These are phyloP conservation scores for Nothopassalora personata DNA, from an alignment of 2,329 filamentous ascomycete genomes.

Conservation along the genomic window DNA sequence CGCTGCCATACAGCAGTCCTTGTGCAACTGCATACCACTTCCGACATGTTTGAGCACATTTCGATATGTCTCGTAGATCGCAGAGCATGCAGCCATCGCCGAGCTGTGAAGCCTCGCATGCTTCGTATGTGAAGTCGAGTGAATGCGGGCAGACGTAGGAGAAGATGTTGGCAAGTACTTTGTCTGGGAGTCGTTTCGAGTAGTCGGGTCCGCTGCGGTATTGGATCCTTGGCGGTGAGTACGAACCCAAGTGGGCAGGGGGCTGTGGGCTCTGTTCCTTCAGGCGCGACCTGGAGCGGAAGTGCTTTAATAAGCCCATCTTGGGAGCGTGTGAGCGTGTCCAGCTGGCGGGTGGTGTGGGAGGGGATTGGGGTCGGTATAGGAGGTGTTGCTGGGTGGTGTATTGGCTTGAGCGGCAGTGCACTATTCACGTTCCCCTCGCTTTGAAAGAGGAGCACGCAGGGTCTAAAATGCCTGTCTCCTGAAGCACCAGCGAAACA, in stretches of 20 bases:
- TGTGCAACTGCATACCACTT: conserved; percentile 62
- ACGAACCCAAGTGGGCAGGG: conserved; percentile 20
- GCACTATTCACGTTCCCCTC: not conserved
- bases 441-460: not conserved
- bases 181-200: conserved; percentile 53
- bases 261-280: conserved; percentile 35
- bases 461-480: not conserved
- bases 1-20: conserved; percentile 65
- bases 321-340: not conserved
- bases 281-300: conserved; percentile 40
- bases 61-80: conserved; percentile 80
- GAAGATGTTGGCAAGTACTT: conserved; percentile 74
- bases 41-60: conserved; percentile 68
- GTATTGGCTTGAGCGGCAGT: not conserved
- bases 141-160: conserved; percentile 77
- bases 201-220: conserved; percentile 34
- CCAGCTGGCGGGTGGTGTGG: not conserved
- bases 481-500: not conserved
- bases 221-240: conserved; percentile 6
- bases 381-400: not conserved
- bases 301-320: conserved; percentile 49
- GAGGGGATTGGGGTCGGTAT: not conserved
- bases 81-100: conserved; percentile 88
- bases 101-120: conserved; percentile 72
- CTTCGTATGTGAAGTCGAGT: conserved; percentile 69